A percentile compares a stretch with the other conserved stretches of the same genome.
phyloP scores from a whole-genome alignment of 495 filamentous ascomycete genomes.

The Penicillium roqueforti region DNA sequence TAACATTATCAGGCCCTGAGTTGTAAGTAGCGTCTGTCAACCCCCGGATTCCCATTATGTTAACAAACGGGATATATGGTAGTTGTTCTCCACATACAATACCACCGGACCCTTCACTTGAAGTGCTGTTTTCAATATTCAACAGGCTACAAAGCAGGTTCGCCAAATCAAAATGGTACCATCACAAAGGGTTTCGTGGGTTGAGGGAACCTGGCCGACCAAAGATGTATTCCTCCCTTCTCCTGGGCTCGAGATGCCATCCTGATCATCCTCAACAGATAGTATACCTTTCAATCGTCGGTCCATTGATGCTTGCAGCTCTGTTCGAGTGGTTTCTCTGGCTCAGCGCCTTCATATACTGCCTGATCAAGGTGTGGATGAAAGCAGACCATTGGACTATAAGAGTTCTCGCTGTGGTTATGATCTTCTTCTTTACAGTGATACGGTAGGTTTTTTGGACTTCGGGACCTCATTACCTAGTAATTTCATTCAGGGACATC shows the following conservation, averaged over 20 bases:
- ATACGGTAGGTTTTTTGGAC: conserved; percentile 58
- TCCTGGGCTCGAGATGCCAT: background rate
- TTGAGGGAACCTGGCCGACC: conserved; percentile 46
- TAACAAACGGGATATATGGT: background rate
- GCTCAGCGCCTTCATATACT: conserved; percentile 89
- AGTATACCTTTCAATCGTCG: conserved; percentile 77
- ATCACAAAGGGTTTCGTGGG: conserved; percentile 14
- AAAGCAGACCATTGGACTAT: conserved; percentile 90
- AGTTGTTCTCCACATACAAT: background rate
- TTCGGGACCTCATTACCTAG: background rate
- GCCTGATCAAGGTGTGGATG: conserved; percentile 77
- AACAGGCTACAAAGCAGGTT: background rate
- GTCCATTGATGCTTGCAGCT: conserved; percentile 76
- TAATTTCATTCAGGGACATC: background rate
- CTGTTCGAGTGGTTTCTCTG: conserved; percentile 93
- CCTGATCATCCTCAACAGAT: conserved; percentile 47
- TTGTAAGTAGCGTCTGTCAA: background rate
- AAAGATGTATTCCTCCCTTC: conserved; percentile 56
- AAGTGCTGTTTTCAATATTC: background rate
- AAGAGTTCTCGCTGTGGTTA: conserved; percentile 66
- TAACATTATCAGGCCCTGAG: background rate
- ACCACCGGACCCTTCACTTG: background rate
- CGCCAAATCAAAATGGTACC: background rate
- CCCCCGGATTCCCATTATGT: background rate
- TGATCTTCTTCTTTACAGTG: conserved; percentile 66